These are phyloP conservation scores for Euryodendron excelsum DNA, from an alignment of 148 eudicot species.

Conservation along the genomic window DNA sequence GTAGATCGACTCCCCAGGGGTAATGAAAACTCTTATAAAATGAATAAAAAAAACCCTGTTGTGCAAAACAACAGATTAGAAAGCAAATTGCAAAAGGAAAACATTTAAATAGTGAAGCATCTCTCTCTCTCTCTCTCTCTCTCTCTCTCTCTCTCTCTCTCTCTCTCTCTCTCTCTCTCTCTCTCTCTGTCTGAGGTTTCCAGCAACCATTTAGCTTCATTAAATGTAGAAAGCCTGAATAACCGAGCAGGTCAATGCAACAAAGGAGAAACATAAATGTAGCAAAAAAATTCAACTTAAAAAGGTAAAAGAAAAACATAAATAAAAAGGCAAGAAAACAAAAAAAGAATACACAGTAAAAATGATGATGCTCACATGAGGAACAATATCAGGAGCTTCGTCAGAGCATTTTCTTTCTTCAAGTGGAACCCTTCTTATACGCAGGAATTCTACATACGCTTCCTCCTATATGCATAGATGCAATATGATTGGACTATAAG, in stretches of 20 bases:
- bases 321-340: background rate
- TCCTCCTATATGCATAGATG: slow-evolving; percentile 56
- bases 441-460: slow-evolving; percentile 73
- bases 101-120: no score
- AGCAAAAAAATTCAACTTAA: background rate
- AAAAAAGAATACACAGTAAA: background rate
- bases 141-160: no score
- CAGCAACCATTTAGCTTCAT: no score
- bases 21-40: background rate
- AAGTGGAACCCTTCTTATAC: slow-evolving; percentile 59
- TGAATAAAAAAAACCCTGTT: background rate
- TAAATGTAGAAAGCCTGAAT: no score
- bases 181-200: no score
- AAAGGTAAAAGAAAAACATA: background rate
- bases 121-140: no score
- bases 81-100: no score
- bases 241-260: background rate
- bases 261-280: background rate
- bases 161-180: no score
- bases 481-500: background rate
- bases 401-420: slow-evolving; percentile 56
- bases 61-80: no score
- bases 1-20: no score
- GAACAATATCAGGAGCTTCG: slow-evolving; percentile 59
- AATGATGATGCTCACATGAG: slow-evolving; percentile 44